A percentile compares a stretch with the other conserved stretches of the same genome.
Evolutionary conservation across 805 yeast species (phyloP).

Genomic region (Cyberlindnera petersonii): DNA sequence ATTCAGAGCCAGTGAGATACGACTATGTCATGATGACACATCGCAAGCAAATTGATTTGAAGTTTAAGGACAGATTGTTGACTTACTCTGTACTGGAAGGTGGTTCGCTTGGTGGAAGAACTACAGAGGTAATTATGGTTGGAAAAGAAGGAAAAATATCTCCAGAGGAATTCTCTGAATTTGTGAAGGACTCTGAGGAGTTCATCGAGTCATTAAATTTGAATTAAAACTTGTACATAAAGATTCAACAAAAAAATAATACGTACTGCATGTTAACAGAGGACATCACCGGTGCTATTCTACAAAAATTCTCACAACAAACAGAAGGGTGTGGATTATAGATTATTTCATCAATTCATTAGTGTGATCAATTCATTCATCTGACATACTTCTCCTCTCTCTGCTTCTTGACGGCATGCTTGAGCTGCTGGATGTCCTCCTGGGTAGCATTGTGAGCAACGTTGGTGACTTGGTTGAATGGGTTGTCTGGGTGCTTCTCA

Average conservation of each 20-base stretch:
- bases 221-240: conserved; percentile 5
- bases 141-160: conserved; percentile 28
- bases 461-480: conserved; percentile 70
- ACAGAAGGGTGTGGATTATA: too few species aligned
- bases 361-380: conserved; percentile 2
- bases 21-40: conserved; percentile 40
- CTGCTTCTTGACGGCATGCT: conserved; percentile 43
- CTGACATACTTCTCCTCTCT: conserved; percentile 38
- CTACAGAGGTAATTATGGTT: conserved; percentile 45
- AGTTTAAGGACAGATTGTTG: conserved; percentile 32
- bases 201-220: conserved; percentile 16
- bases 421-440: conserved; percentile 44
- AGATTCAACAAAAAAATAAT: too few species aligned
- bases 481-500: conserved; percentile 76
- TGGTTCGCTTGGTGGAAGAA: conserved; percentile 55
- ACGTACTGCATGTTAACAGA: not conserved
- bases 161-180: conserved; percentile 16
- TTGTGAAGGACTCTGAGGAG: conserved; percentile 18
- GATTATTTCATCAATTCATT: conserved; percentile 4
- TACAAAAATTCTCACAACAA: too few species aligned
- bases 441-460: conserved; percentile 57
- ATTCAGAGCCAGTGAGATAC: conserved; percentile 39
- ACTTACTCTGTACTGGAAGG: conserved; percentile 50
- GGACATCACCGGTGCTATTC: too few species aligned
- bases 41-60: conserved; percentile 42